phyloP scores from a whole-genome alignment of 139 green algal species.

The Coccomyxa sp. region DNA sequence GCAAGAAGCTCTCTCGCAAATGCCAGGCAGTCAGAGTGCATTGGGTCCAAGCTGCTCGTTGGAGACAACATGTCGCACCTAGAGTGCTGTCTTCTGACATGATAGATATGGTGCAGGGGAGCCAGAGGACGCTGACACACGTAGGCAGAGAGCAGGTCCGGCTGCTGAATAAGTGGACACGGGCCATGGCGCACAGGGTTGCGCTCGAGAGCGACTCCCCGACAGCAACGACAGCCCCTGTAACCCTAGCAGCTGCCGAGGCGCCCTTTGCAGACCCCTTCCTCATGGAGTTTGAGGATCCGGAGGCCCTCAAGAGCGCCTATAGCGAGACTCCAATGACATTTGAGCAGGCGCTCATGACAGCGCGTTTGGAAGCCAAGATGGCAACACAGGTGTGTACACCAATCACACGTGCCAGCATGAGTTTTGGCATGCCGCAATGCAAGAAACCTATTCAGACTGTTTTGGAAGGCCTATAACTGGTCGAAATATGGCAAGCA shows the following conservation, averaged over 20 bases:
- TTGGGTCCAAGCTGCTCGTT: too few relatives aligned
- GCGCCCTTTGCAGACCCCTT: slow-evolving; percentile 1
- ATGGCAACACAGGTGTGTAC: background rate
- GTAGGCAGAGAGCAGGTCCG: background rate
- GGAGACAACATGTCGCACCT: too few relatives aligned
- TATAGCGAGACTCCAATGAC: background rate
- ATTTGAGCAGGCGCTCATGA: background rate
- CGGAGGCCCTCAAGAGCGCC: background rate
- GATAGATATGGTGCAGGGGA: background rate
- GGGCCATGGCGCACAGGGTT: background rate
- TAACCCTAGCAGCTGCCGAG: background rate
- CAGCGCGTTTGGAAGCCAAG: background rate
- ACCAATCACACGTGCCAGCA: too few relatives aligned
- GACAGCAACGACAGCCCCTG: background rate
- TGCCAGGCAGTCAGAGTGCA: too few relatives aligned
- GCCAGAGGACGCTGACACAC: background rate
- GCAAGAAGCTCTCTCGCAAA: too few relatives aligned
- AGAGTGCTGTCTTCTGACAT: too few relatives aligned
- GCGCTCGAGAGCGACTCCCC: background rate
- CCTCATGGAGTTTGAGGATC: background rate
- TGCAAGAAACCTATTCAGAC: too few relatives aligned
- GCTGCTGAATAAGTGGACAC: background rate
- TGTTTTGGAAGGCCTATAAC: too few relatives aligned
- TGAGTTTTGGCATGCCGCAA: too few relatives aligned
- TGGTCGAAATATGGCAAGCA: too few relatives aligned